phyloP scores from a whole-genome alignment of 2,329 filamentous ascomycete genomes.

The Fusarium irregulare region DNA sequence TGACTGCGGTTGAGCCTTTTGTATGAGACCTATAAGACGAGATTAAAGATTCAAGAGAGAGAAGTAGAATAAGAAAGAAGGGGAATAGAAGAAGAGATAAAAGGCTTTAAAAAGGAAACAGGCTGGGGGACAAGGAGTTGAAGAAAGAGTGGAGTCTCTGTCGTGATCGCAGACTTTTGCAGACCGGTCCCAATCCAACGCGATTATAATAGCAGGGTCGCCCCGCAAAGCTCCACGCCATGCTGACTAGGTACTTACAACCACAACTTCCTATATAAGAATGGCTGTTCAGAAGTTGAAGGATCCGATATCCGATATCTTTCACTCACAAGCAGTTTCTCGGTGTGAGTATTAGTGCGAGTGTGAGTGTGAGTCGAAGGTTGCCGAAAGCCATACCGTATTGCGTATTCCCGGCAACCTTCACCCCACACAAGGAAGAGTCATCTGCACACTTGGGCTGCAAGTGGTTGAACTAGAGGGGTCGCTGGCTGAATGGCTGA shows the following conservation, averaged over 20 bases:
- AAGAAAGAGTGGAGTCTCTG: slow-evolving; percentile 36
- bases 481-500: background rate
- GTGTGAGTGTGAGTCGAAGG: slow-evolving; percentile 18
- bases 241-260: slow-evolving; percentile 1
- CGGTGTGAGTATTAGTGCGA: slow-evolving; percentile 19
- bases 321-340: slow-evolving; percentile 1
- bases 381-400: background rate
- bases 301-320: background rate
- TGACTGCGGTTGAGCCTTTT: background rate
- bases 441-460: slow-evolving; percentile 18
- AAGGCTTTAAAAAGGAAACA: slow-evolving; percentile 15
- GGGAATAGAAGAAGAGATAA: background rate
- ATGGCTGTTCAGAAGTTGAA: background rate
- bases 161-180: slow-evolving; percentile 44
- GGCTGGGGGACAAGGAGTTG: slow-evolving; percentile 2
- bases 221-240: slow-evolving; percentile 33
- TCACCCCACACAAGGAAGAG: slow-evolving; percentile 2
- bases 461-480: slow-evolving; percentile 17
- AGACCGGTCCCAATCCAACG: slow-evolving; percentile 7
- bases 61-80: background rate
- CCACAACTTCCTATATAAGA: slow-evolving; percentile 22
- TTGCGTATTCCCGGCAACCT: background rate
- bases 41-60: background rate
- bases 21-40: background rate
- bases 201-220: background rate